Percentiles rank a stretch among this genome's conserved stretches.
Evolutionary conservation across 768 basidiomycete genomes (phyloP).

Genomic region (Phylloporus arenicola): DNA sequence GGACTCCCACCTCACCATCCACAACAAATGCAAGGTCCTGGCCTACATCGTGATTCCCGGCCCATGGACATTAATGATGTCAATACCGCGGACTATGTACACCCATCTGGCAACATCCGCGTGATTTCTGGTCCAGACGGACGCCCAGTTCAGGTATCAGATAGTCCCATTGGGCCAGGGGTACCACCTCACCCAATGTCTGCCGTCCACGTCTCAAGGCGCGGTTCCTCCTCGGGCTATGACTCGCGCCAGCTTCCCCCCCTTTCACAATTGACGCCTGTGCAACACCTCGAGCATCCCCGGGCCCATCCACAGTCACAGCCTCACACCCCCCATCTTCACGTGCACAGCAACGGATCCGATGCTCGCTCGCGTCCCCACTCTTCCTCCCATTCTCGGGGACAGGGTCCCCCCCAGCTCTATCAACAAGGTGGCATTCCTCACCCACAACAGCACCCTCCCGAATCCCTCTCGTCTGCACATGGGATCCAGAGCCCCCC

Average conservation of each 20-base stretch:
- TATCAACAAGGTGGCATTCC: constrained; percentile 35
- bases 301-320: constrained; percentile 34
- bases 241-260: constrained; percentile 48
- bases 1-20: constrained; percentile 33
- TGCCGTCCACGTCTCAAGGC: constrained; percentile 39
- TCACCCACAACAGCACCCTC: constrained; percentile 41
- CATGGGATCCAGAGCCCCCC: constrained; percentile 48
- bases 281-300: constrained; percentile 35
- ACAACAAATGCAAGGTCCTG: constrained; percentile 16
- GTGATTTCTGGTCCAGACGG: constrained; percentile 44
- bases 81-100: constrained; percentile 45
- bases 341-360: constrained; percentile 37
- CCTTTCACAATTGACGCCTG: constrained; percentile 42
- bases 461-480: constrained; percentile 43
- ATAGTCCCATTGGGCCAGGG: constrained; percentile 43
- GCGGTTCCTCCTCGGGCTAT: constrained; percentile 37
- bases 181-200: constrained; percentile 35
- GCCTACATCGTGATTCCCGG: constrained; percentile 34
- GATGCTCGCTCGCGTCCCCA: constrained; percentile 46
- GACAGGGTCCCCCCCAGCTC: constrained; percentile 31
- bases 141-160: constrained; percentile 44
- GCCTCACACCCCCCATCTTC: constrained; percentile 37
- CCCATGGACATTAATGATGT: constrained; percentile 46
- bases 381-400: constrained; percentile 48
- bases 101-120: constrained; percentile 44